Evolutionary conservation across 495 filamentous ascomycete species (phyloP).

Genomic region (Hypoxylon subgilvum): DNA sequence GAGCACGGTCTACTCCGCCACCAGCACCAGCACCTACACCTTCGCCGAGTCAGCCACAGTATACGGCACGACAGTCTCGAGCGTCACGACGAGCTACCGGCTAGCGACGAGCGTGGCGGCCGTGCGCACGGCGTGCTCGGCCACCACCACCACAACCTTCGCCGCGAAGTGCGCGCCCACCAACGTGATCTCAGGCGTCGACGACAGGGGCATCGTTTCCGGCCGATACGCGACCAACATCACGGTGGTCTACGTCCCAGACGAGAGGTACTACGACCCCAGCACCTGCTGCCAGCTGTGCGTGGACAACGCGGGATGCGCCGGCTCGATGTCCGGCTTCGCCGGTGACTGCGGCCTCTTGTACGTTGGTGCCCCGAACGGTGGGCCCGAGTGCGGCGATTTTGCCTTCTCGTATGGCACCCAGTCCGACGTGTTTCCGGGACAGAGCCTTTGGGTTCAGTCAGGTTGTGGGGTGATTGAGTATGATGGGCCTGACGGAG

Average conservation of each 20-base stretch:
- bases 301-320: slow-evolving; percentile 60
- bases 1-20: slow-evolving; percentile 8
- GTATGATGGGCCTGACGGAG: slow-evolving; percentile 17
- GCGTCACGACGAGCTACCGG: slow-evolving; percentile 16
- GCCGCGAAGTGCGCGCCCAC: slow-evolving; percentile 38
- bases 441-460: slow-evolving; percentile 33
- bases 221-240: slow-evolving; percentile 25
- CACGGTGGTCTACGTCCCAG: slow-evolving; percentile 27
- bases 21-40: background rate
- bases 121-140: slow-evolving; percentile 27
- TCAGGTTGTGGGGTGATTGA: slow-evolving; percentile 35
- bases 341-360: slow-evolving; percentile 41
- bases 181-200: slow-evolving; percentile 33
- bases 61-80: slow-evolving; percentile 18
- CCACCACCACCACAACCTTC: slow-evolving; percentile 28
- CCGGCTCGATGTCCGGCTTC: slow-evolving; percentile 64
- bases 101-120: slow-evolving; percentile 4
- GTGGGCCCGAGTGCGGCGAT: slow-evolving; percentile 20
- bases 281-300: slow-evolving; percentile 38
- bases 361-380: slow-evolving; percentile 42
- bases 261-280: slow-evolving; percentile 24
- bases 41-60: slow-evolving; percentile 16
- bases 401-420: slow-evolving; percentile 32
- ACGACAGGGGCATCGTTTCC: slow-evolving; percentile 26
- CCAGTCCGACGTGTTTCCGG: slow-evolving; percentile 15